phyloP scores from a whole-genome alignment of 352 stramenopile species.

The Phytophthora pluvialis region DNA sequence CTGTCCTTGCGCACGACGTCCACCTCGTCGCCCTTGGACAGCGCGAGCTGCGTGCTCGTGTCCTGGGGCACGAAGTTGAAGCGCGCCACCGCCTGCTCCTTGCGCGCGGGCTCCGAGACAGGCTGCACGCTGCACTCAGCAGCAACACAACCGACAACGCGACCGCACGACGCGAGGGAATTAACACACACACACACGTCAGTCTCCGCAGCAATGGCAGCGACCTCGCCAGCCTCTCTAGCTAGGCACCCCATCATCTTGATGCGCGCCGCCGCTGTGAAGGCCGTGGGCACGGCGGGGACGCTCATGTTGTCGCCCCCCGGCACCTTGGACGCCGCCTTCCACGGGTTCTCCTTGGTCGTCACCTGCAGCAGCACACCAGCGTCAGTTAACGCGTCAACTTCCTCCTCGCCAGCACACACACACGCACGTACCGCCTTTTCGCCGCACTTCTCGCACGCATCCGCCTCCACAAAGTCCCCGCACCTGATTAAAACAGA shows the following conservation, averaged over 20 bases:
- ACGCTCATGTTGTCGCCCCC: constrained; percentile 47
- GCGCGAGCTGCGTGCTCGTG: constrained; percentile 62
- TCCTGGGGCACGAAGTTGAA: constrained; percentile 86
- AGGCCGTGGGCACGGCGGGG: constrained; percentile 70
- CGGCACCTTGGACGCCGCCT: constrained; percentile 46
- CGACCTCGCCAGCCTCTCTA: not conserved
- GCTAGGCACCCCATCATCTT: constrained; percentile 57
- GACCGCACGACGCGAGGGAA: constrained; percentile 24
- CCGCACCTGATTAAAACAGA: constrained; percentile 47
- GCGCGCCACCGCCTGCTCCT: constrained; percentile 73
- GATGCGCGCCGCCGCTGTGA: constrained; percentile 56
- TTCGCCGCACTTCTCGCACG: constrained; percentile 71
- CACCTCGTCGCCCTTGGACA: constrained; percentile 75
- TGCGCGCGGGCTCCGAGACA: constrained; percentile 41
- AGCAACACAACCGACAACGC: constrained; percentile 13
- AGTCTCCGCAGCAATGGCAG: constrained; percentile 1
- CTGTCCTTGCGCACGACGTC: constrained; percentile 84
- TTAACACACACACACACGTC: not conserved
- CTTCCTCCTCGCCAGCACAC: not conserved
- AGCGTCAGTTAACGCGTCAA: not conserved
- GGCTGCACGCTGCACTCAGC: constrained; percentile 29
- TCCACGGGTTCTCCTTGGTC: constrained; percentile 59
- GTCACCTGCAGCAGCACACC: constrained; percentile 37
- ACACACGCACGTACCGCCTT: constrained; percentile 47
- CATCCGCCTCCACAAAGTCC: constrained; percentile 56